These are phyloP conservation scores for Narthecium ossifragum DNA, from an alignment of 106 monocot genomes.

Conservation along the genomic window DNA sequence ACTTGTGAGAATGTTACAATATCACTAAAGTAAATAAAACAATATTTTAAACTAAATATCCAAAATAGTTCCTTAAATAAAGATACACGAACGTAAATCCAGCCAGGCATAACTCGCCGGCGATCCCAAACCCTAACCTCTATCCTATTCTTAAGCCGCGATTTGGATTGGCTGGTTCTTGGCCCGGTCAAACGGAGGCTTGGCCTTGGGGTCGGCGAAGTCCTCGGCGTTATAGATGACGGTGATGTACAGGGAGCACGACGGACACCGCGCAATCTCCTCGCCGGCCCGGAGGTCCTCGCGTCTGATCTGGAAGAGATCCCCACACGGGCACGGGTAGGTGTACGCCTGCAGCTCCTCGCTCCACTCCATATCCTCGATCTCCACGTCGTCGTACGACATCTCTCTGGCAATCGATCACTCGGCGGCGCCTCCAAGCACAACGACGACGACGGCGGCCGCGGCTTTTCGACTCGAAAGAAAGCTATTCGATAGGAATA, in stretches of 20 bases:
- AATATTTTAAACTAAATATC: too few species aligned
- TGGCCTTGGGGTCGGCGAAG: slow-evolving; percentile 12
- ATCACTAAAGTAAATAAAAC: too few species aligned
- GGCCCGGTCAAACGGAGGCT: too few species aligned
- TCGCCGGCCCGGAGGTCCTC: slow-evolving; percentile 35
- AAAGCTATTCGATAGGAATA: not conserved
- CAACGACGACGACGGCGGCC: not conserved
- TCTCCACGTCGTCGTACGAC: slow-evolving; percentile 41
- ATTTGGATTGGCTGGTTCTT: too few species aligned
- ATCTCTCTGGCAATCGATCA: slow-evolving; percentile 8
- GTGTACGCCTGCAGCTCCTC: slow-evolving; percentile 44
- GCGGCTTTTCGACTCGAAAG: not conserved
- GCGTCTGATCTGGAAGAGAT: slow-evolving; percentile 42
- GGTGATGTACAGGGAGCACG: slow-evolving; percentile 37
- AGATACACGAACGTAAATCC: too few species aligned
- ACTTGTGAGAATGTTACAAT: too few species aligned
- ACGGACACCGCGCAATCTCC: slow-evolving; percentile 39
- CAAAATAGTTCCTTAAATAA: too few species aligned
- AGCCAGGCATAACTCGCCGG: too few species aligned
- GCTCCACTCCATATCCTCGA: slow-evolving; percentile 56
- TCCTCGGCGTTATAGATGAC: slow-evolving; percentile 39
- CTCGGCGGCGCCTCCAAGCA: not conserved
- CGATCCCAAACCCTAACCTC: too few species aligned
- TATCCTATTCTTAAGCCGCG: too few species aligned
- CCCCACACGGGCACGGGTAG: slow-evolving; percentile 39